Conservation (phyloP, 331 rosid genomes). For the Telfairia occidentalis region DNA sequence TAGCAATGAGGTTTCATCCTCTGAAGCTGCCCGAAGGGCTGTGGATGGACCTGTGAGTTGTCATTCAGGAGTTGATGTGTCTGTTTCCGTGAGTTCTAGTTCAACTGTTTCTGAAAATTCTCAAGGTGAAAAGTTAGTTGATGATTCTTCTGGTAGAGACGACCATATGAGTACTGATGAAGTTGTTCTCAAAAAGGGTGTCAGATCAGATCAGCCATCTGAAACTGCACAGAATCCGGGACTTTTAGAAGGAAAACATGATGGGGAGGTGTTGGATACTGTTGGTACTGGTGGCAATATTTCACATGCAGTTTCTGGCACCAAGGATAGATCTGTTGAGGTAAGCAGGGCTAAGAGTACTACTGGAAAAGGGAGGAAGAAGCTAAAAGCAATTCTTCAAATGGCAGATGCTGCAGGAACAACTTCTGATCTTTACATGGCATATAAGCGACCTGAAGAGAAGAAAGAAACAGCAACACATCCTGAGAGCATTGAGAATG, state of each 20-base stretch:
- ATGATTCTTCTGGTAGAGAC: slow-evolving; percentile 23
- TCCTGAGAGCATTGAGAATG: slow-evolving; percentile 33
- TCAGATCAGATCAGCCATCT: slow-evolving; percentile 25
- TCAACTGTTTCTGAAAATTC: slow-evolving; percentile 15
- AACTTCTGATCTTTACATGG: slow-evolving; percentile 78
- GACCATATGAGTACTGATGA: slow-evolving; percentile 20
- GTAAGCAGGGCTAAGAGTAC: slow-evolving; percentile 35
- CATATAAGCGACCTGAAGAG: slow-evolving; percentile 82
- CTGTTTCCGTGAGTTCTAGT: slow-evolving; percentile 11
- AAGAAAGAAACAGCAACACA: slow-evolving; percentile 41
- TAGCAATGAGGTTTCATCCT: slow-evolving; percentile 12
- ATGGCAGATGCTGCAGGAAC: slow-evolving; percentile 90
- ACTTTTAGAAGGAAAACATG: slow-evolving; percentile 24
- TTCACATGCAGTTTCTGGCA: slow-evolving; percentile 23
- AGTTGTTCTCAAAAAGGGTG: slow-evolving; percentile 19
- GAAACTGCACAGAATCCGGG: slow-evolving; percentile 13
- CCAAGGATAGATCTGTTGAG: slow-evolving; percentile 42
- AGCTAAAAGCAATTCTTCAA: slow-evolving; percentile 42
- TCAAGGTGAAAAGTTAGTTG: slow-evolving; percentile 8
- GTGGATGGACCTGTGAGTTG: slow-evolving; percentile 23
- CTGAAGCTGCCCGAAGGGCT: slow-evolving; percentile 19
- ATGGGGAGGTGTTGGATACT: slow-evolving; percentile 22
- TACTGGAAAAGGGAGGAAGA: slow-evolving; percentile 38
- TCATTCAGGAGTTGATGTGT: slow-evolving; percentile 23
- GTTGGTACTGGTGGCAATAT: slow-evolving; percentile 11